Base-by-base conservation (phyloP, 768 basidiomycete species). In the Auricularia cornea region DNA sequence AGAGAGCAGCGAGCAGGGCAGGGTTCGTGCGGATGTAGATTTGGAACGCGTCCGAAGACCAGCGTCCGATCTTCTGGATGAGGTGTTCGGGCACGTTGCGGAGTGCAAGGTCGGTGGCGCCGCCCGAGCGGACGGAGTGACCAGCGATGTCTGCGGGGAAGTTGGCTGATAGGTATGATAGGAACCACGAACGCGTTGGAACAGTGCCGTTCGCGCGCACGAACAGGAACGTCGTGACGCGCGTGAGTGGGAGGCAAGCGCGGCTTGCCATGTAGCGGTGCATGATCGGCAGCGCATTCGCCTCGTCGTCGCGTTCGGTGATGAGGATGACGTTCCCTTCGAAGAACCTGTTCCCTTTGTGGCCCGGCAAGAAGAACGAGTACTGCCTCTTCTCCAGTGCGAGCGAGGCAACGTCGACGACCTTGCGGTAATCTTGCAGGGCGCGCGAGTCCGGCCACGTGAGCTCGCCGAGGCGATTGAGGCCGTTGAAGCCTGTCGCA, bases 131-230 rank as follows among this genome's bases (percentile, higher is more conserved):
- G 16, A 68, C 23, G n/a, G 68, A 68, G 30, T 68, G 68, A 11
- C 68, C 67, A 3, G 59, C 67, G 56, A 63, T 29, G 30, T 62
- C 41, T n/a, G 44, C 69, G 79, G 79, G 69, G 90, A 92, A 60
- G 30, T 44, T 28, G 3, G n/a, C 18, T 2, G 40, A 11, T 5
- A 67, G 35, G 38, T 52, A 66, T 4, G 23, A n/a, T 18, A 38
- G 14, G 52, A 66, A 38, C 66, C 66, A 66, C 18, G 48, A n/a
- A 31, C 38, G 35, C 14, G 44, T 35, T 10, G 66, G 66, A n/a
- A 66, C 60, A 18, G 52, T 30, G 23, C 66, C 63, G 35, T 64
- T 60, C 16, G 26, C 20, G 26, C 51, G 38, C 20, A 66, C 28
- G 35, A 62, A 65, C n/a, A 66, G 64, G 41, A 29, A 44, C 16